These are phyloP conservation scores for Fusarium illudens DNA, from an alignment of 2,329 filamentous ascomycete species.

Conservation along the genomic window DNA sequence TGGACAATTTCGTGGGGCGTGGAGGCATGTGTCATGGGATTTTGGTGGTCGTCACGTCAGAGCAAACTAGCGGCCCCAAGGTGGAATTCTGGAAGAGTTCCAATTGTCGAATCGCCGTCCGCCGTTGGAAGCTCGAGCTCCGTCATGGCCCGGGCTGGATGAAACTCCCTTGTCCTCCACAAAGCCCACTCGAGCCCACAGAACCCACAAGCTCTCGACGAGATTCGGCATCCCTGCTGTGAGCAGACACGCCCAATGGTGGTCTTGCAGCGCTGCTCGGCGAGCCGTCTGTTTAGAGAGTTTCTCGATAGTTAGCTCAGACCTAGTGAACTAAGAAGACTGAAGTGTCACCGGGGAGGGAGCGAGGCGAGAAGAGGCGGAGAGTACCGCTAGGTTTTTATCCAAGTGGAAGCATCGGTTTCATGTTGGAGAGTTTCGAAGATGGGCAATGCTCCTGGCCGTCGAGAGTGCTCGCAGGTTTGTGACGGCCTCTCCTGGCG, in stretches of 20 bases:
- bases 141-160: constrained; percentile 31
- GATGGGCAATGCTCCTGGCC: background rate
- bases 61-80: constrained; percentile 33
- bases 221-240: constrained; percentile 23
- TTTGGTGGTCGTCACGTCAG: constrained; percentile 40
- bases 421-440: background rate
- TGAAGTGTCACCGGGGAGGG: background rate
- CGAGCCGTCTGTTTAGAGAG: constrained; percentile 17
- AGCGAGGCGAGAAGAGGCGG: background rate
- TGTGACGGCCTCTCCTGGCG: background rate
- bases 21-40: constrained; percentile 40
- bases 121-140: constrained; percentile 30
- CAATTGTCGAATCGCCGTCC: constrained; percentile 43
- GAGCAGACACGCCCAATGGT: constrained; percentile 15
- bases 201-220: constrained; percentile 26
- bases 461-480: background rate
- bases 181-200: constrained; percentile 24
- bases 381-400: background rate
- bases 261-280: constrained; percentile 26
- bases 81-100: constrained; percentile 44
- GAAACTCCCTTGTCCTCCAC: constrained; percentile 34
- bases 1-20: constrained; percentile 15
- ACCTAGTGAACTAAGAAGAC: constrained; percentile 6
- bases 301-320: constrained; percentile 12
- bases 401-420: background rate